These are phyloP conservation scores for Delitschia confertaspora DNA, from an alignment of 495 filamentous ascomycete genomes.

Conservation along the genomic window DNA sequence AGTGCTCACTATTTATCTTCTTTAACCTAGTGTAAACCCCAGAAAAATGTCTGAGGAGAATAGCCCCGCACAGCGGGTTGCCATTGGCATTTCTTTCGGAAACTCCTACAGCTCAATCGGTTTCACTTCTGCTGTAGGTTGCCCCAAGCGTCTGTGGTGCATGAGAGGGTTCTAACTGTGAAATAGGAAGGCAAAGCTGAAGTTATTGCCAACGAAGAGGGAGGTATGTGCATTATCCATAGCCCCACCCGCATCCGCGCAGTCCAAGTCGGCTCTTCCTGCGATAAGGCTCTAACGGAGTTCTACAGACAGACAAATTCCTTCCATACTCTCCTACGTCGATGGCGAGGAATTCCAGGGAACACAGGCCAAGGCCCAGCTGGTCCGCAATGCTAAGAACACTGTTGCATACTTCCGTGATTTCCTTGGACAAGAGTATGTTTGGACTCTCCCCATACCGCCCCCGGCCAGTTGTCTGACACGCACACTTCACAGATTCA, in stretches of 20 bases:
- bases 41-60: constrained; percentile 48
- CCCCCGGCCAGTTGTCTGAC: background rate
- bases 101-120: constrained; percentile 98
- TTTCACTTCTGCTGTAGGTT: constrained; percentile 59
- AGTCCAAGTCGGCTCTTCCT: background rate
- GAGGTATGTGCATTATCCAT: no score
- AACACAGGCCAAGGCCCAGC: constrained; percentile 84
- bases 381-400: constrained; percentile 84
- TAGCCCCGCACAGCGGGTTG: constrained; percentile 48
- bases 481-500: constrained; percentile 49
- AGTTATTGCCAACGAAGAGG: constrained; percentile 98
- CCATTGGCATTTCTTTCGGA: constrained; percentile 95
- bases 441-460: background rate
- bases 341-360: constrained; percentile 95
- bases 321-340: constrained; percentile 86
- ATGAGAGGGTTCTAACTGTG: background rate
- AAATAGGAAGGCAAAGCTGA: constrained; percentile 80
- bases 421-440: constrained; percentile 84
- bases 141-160: no score
- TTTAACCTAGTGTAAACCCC: no score
- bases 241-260: background rate
- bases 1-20: no score
- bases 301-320: constrained; percentile 85
- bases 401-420: constrained; percentile 94
- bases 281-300: constrained; percentile 5